phyloP scores from a whole-genome alignment of 2,329 filamentous ascomycete species.

The Pseudocercospora fijiensis region DNA sequence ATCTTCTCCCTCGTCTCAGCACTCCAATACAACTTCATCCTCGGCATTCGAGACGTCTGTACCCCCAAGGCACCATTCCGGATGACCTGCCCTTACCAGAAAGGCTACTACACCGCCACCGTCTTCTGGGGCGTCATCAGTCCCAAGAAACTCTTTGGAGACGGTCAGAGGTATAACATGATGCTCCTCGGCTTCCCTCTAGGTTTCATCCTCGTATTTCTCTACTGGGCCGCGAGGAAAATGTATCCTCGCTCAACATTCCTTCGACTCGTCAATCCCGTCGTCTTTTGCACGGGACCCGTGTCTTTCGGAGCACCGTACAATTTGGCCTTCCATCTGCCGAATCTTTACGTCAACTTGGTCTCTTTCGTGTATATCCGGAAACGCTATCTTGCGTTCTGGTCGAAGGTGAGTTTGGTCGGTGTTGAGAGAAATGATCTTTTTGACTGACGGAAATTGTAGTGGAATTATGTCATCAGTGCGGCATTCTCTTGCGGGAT shows the following conservation, averaged over 20 bases:
- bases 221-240: constrained; percentile 10
- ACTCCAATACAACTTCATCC: constrained; percentile 46
- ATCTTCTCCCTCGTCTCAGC: constrained; percentile 64
- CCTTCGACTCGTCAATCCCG: constrained; percentile 7
- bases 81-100: constrained; percentile 10
- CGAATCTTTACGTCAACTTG: constrained; percentile 12
- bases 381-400: constrained; percentile 14
- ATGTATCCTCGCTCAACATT: constrained; percentile 8
- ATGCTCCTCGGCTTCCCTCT: constrained; percentile 14
- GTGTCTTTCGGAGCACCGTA: constrained; percentile 12
- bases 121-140: constrained; percentile 10
- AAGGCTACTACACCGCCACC: constrained; percentile 10
- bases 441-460: not conserved
- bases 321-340: constrained; percentile 12
- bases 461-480: constrained; percentile 18
- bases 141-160: constrained; percentile 13
- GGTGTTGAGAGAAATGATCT: not conserved
- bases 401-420: constrained; percentile 11
- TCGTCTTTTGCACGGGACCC: constrained; percentile 12
- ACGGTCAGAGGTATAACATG: constrained; percentile 11
- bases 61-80: constrained; percentile 8
- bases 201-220: constrained; percentile 8
- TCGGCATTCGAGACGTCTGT: constrained; percentile 10
- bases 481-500: constrained; percentile 13
- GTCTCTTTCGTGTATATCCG: constrained; percentile 12